phyloP scores from a whole-genome alignment of 352 stramenopile genomes.

The Pythium insidiosum region DNA sequence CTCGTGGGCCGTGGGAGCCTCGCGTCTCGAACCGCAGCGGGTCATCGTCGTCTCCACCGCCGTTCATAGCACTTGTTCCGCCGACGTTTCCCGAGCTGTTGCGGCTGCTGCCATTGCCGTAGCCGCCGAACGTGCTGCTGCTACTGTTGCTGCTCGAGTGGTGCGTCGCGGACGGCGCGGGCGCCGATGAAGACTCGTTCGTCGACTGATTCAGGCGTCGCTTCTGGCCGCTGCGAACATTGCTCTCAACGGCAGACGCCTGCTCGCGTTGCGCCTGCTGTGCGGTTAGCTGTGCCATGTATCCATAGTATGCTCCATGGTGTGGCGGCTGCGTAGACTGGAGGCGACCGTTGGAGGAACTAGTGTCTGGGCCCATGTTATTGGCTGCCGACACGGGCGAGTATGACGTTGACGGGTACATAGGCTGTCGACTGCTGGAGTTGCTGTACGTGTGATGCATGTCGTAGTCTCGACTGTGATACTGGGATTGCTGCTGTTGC shows the following conservation, averaged over 20 bases:
- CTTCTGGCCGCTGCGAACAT: constrained; percentile 6
- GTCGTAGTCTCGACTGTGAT: too few species aligned
- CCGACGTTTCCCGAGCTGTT: background rate
- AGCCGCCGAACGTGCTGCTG: constrained; percentile 6
- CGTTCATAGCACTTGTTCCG: background rate
- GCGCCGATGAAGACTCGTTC: background rate
- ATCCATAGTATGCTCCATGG: too few species aligned
- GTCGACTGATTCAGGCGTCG: constrained; percentile 1
- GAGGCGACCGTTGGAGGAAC: too few species aligned
- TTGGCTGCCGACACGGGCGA: too few species aligned
- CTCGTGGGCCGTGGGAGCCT: constrained; percentile 37
- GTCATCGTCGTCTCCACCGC: constrained; percentile 9
- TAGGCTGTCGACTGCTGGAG: too few species aligned
- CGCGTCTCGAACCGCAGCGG: constrained; percentile 21
- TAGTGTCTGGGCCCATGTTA: too few species aligned
- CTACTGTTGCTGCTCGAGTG: constrained; percentile 12
- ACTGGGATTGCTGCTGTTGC: too few species aligned
- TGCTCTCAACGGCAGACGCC: constrained; percentile 1
- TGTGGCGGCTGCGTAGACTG: too few species aligned
- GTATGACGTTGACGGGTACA: too few species aligned
- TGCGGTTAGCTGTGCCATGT: too few species aligned
- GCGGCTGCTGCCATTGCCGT: background rate
- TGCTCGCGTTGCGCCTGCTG: too few species aligned
- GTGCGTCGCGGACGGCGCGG: constrained; percentile 3
- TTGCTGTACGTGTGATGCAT: too few species aligned